These are phyloP conservation scores for Actinidia arguta DNA, from an alignment of 179 eudicot species.

Conservation along the genomic window DNA sequence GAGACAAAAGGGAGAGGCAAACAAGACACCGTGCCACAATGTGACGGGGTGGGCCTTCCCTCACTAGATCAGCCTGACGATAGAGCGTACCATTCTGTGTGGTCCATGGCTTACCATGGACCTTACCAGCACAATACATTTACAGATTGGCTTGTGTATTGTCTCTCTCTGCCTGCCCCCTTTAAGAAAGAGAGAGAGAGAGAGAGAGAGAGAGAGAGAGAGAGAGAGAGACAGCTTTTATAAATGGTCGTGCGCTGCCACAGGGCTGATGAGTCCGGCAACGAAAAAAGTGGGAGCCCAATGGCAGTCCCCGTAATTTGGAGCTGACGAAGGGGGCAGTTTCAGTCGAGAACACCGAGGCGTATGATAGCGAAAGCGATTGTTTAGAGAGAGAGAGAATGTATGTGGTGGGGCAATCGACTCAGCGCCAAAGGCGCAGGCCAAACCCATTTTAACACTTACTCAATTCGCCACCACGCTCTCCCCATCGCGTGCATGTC, in stretches of 20 bases:
- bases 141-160: background rate
- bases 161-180: background rate
- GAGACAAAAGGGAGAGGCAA: too few relatives aligned
- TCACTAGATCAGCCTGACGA: background rate
- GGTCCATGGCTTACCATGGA: background rate
- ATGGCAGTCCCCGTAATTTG: slow-evolving; percentile 8
- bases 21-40: background rate
- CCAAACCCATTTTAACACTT: slow-evolving; percentile 4
- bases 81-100: background rate
- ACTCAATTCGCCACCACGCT: background rate
- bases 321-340: background rate
- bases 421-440: slow-evolving; percentile 49
- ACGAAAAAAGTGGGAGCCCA: slow-evolving; percentile 20
- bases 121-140: background rate
- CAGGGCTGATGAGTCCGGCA: background rate
- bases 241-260: slow-evolving; percentile 13
- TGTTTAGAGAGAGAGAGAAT: slow-evolving; percentile 15
- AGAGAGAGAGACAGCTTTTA: background rate
- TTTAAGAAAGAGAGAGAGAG: background rate
- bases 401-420: slow-evolving; percentile 28
- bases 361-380: slow-evolving; percentile 3
- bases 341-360: slow-evolving; percentile 18
- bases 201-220: background rate
- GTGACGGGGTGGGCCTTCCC: background rate
- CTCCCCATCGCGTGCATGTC: background rate